Percentiles rank a stretch among this genome's conserved stretches.
Evolutionary conservation across 257 asterid genomes (phyloP).

Genomic region (Solanum dulcamara): DNA sequence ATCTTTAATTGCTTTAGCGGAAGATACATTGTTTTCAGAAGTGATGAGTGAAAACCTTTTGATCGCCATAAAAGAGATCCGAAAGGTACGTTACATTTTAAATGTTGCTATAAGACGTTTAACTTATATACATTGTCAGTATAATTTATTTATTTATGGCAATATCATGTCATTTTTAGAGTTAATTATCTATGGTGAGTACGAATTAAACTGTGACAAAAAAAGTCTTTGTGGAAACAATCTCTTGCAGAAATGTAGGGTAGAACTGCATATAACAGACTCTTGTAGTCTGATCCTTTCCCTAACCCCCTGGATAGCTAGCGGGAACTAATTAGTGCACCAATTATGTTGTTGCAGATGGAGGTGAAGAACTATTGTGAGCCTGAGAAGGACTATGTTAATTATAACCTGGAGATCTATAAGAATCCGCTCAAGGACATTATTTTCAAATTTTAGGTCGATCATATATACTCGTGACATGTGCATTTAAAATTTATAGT

Average conservation of each 20-base stretch:
- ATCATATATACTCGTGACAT: background rate
- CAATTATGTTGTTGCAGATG: conserved; percentile 32
- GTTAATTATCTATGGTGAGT: background rate
- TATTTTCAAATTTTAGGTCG: conserved; percentile 43
- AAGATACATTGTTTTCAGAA: conserved; percentile 39
- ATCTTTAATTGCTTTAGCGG: conserved; percentile 67
- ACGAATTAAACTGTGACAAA: background rate
- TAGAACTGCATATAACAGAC: background rate
- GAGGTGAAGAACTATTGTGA: conserved; percentile 53
- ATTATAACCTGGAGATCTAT: background rate
- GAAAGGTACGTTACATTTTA: conserved; percentile 67
- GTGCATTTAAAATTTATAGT: background rate
- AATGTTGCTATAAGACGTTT: too few relatives aligned
- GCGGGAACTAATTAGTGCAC: background rate
- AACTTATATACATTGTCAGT: background rate
- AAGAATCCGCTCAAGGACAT: conserved; percentile 58
- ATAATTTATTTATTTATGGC: fast-evolving
- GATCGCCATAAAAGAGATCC: conserved; percentile 51
- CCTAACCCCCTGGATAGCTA: background rate
- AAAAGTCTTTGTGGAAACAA: background rate
- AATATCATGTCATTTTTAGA: background rate
- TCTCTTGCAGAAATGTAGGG: background rate
- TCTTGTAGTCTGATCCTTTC: background rate
- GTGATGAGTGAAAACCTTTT: conserved; percentile 69
- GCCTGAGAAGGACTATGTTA: background rate